These are phyloP conservation scores for Zygoascus ofunaensis DNA, from an alignment of 805 yeast genomes.

Conservation along the genomic window DNA sequence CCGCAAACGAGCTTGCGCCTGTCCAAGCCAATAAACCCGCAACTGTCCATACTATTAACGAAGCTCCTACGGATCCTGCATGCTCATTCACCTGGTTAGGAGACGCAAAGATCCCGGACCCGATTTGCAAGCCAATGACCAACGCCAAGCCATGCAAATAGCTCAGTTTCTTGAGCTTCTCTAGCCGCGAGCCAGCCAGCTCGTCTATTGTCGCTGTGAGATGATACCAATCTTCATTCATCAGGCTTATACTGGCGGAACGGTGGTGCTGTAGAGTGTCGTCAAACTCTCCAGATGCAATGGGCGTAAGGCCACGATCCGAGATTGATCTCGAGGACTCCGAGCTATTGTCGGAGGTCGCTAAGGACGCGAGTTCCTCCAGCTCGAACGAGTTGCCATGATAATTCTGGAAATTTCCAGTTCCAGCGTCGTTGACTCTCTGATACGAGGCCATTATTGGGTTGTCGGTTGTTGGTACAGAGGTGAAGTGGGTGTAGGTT, in stretches of 20 bases:
- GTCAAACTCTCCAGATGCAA: conserved; percentile 15
- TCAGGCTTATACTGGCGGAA: conserved; percentile 19
- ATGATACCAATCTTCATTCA: conserved; percentile 22
- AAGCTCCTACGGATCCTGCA: conserved; percentile 32
- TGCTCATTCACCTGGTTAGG: conserved; percentile 32
- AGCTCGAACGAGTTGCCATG: conserved; percentile 26
- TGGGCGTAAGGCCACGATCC: conserved; percentile 19
- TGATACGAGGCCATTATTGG: neutral
- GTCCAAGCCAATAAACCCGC: conserved; percentile 37
- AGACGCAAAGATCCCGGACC: conserved; percentile 36
- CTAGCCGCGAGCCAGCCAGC: conserved; percentile 15
- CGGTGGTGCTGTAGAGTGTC: conserved; percentile 11
- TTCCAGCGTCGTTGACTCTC: neutral
- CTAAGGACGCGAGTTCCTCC: conserved; percentile 24
- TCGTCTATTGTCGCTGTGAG: conserved; percentile 20
- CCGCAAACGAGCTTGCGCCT: conserved; percentile 36
- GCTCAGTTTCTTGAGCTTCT: conserved; percentile 23
- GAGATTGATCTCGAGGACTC: conserved; percentile 8
- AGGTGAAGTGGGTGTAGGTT: too few species aligned
- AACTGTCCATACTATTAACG: conserved; percentile 31
- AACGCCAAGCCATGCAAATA: conserved; percentile 31
- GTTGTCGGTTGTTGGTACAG: too few species aligned
- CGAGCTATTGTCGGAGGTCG: conserved; percentile 21
- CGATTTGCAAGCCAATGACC: conserved; percentile 36
- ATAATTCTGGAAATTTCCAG: too few species aligned